Conservation (phyloP, 1,139 yeast species). For the Suhomyces bribrorum region DNA sequence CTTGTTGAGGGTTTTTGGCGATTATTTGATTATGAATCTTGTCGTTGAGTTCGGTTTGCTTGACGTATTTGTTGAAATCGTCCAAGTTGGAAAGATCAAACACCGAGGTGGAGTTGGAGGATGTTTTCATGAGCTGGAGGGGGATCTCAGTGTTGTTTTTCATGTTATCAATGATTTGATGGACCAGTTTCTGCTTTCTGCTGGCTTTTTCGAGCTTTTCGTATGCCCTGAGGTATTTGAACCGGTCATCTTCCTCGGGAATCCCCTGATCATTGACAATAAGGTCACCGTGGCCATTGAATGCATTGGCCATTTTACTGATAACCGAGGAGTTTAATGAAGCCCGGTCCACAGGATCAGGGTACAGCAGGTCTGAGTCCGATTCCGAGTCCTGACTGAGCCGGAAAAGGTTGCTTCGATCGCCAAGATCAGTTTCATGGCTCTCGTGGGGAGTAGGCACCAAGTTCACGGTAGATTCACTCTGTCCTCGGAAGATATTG, state of each 20-base stretch:
- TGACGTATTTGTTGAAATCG: constrained; percentile 39
- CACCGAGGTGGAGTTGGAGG: constrained; percentile 25
- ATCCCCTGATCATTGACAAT: constrained; percentile 6
- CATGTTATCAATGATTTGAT: constrained; percentile 16
- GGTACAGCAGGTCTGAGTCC: constrained; percentile 10
- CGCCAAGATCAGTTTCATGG: constrained; percentile 12
- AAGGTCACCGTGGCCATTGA: constrained; percentile 9
- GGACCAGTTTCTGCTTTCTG: constrained; percentile 14
- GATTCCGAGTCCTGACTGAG: constrained; percentile 20
- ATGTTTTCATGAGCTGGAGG: constrained; percentile 23
- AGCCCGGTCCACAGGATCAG: constrained; percentile 10
- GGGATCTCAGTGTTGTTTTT: constrained; percentile 26
- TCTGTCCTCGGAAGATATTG: constrained; percentile 12
- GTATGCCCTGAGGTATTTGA: constrained; percentile 33
- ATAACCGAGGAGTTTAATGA: constrained; percentile 33
- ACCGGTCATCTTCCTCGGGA: constrained; percentile 26
- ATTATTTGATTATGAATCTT: constrained; percentile 25
- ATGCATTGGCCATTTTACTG: constrained; percentile 22
- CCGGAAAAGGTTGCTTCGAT: constrained; percentile 13
- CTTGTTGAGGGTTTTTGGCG: constrained; percentile 11
- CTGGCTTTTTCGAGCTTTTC: constrained; percentile 20
- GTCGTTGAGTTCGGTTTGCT: constrained; percentile 41
- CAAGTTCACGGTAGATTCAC: constrained; percentile 2
- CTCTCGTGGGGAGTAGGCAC: constrained; percentile 1
- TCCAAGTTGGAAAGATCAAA: constrained; percentile 39